phyloP scores from a whole-genome alignment of 2,329 filamentous ascomycete genomes.

The Trichocomaceae sp. region DNA sequence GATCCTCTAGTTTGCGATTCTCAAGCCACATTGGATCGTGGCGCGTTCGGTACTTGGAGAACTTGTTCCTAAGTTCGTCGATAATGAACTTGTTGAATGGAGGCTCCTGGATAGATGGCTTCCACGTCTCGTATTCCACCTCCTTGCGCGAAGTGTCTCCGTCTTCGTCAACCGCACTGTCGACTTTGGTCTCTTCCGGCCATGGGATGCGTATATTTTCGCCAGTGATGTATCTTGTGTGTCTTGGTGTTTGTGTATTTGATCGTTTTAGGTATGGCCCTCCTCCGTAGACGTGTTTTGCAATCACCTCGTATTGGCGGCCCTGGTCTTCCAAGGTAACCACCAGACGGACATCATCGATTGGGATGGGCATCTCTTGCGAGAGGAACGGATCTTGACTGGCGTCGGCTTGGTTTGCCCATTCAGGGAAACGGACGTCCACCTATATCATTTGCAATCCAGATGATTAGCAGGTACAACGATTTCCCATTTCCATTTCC shows the following conservation, averaged over 20 bases:
- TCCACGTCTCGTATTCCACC: slow-evolving; percentile 68
- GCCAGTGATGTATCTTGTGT: slow-evolving; percentile 57
- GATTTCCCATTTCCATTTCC: background rate
- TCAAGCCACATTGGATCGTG: slow-evolving; percentile 69
- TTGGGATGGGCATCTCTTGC: slow-evolving; percentile 53
- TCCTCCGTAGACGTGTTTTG: slow-evolving; percentile 60
- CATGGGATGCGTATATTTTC: slow-evolving; percentile 69
- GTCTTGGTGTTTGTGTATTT: slow-evolving; percentile 38
- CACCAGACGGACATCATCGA: slow-evolving; percentile 73
- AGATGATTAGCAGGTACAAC: background rate
- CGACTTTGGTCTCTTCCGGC: slow-evolving; percentile 50
- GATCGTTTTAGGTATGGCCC: slow-evolving; percentile 47
- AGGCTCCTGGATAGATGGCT: slow-evolving; percentile 66
- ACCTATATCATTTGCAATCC: slow-evolving; percentile 24
- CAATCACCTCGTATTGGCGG: slow-evolving; percentile 64
- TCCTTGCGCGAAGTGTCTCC: slow-evolving; percentile 69
- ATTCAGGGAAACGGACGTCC: slow-evolving; percentile 37
- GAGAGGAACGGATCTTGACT: slow-evolving; percentile 39
- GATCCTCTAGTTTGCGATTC: slow-evolving; percentile 56
- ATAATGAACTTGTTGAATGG: slow-evolving; percentile 73
- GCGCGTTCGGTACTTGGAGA: slow-evolving; percentile 71
- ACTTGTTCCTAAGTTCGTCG: slow-evolving; percentile 79
- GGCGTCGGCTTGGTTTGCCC: slow-evolving; percentile 31
- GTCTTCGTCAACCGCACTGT: slow-evolving; percentile 49
- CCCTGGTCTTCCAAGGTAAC: slow-evolving; percentile 61